phyloP scores from a whole-genome alignment of 148 eudicot species.

The Cornus controversa region DNA sequence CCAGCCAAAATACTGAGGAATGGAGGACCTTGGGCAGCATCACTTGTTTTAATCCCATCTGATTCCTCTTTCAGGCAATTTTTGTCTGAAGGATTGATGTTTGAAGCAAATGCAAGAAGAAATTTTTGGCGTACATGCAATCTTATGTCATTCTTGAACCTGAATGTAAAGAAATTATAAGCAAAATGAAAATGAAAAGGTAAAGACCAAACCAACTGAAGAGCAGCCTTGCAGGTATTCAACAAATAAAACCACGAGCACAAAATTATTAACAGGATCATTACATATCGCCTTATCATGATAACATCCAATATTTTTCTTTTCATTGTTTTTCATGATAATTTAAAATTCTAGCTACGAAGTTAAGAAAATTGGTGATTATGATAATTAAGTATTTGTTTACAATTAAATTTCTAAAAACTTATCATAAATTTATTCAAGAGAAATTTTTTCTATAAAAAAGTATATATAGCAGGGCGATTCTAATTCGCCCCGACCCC shows the following conservation, averaged over 20 bases:
- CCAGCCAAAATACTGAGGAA: conserved; percentile 52
- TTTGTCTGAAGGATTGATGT: conserved; percentile 21
- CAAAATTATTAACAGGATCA: background rate
- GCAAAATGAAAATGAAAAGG: background rate
- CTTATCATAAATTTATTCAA: too few relatives aligned
- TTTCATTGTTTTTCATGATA: too few relatives aligned
- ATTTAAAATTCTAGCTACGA: too few relatives aligned
- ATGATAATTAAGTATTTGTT: too few relatives aligned
- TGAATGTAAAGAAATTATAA: conserved; percentile 6
- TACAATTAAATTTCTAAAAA: too few relatives aligned
- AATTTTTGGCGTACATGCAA: conserved; percentile 25
- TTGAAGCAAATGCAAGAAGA: conserved; percentile 30
- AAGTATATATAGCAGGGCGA: too few relatives aligned
- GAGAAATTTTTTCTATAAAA: too few relatives aligned
- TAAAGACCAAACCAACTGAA: background rate
- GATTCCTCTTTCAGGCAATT: conserved; percentile 14
- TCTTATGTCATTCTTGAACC: conserved; percentile 18
- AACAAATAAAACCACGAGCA: background rate
- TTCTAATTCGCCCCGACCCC: too few relatives aligned
- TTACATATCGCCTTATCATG: too few relatives aligned
- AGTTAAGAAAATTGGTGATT: too few relatives aligned
- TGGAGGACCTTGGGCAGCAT: conserved; percentile 40
- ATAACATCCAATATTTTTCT: too few relatives aligned
- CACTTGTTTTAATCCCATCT: conserved; percentile 8
- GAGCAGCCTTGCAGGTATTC: background rate